Evolutionary conservation across 176 grass and related monocot species (phyloP).

Genomic region (Urochloa ruziziensis): DNA sequence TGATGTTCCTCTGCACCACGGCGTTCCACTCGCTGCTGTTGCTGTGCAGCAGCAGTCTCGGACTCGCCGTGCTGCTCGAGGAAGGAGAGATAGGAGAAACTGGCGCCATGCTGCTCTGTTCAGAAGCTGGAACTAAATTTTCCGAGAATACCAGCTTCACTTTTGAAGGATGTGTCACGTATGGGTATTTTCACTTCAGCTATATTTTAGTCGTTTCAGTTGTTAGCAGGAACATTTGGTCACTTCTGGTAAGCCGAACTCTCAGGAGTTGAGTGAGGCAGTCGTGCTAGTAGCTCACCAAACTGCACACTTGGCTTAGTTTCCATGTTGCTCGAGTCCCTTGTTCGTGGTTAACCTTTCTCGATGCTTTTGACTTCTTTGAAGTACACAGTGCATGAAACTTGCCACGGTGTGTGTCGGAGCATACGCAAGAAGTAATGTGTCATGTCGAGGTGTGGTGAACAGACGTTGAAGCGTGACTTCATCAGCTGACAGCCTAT

Average conservation of each 20-base stretch:
- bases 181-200: not conserved
- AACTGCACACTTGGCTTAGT: not conserved
- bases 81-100: conserved; percentile 20
- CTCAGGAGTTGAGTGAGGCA: not conserved
- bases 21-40: conserved; percentile 43
- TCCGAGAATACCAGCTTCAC: not conserved
- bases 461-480: not conserved
- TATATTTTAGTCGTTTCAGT: not conserved
- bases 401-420: not conserved
- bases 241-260: conserved; percentile 28
- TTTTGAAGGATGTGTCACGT: conserved; percentile 15
- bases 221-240: conserved; percentile 1
- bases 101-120: conserved; percentile 29
- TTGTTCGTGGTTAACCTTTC: not conserved
- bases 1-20: conserved; percentile 43
- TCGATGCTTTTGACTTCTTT: not conserved
- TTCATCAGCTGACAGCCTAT: not conserved
- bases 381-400: not conserved
- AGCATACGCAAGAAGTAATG: not conserved
- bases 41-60: conserved; percentile 20
- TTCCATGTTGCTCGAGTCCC: not conserved
- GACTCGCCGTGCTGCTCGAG: not conserved
- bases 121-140: not conserved
- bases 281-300: conserved; percentile 35
- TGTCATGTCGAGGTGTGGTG: not conserved